Conservation (phyloP, 2,329 filamentous ascomycete genomes). For the Exophiala dermatitidis region DNA sequence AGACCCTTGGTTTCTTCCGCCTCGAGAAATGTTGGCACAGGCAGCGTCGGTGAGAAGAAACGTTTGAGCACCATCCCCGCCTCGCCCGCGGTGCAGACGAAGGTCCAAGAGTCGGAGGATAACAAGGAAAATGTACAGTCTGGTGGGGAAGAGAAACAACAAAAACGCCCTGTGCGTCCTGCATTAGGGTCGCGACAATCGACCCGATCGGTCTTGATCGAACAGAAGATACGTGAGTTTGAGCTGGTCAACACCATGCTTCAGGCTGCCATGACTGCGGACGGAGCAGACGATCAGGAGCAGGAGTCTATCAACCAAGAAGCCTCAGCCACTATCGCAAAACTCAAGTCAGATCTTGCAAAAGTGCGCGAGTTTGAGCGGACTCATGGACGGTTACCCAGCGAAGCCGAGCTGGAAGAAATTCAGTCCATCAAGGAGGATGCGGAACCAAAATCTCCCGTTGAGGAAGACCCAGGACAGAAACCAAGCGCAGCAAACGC, state of each 20-base stretch:
- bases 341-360: conserved; percentile 27
- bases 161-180: conserved; percentile 17
- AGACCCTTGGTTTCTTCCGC: conserved; percentile 26
- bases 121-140: conserved; percentile 19
- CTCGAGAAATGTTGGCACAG: conserved; percentile 23
- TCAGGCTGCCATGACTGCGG: conserved; percentile 29
- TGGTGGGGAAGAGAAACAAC: conserved; percentile 2
- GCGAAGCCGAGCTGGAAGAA: conserved; percentile 20
- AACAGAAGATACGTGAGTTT: conserved; percentile 29
- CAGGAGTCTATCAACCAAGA: conserved; percentile 26
- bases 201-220: conserved; percentile 28
- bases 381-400: conserved; percentile 22
- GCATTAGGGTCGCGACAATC: conserved; percentile 24
- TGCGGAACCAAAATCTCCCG: not conserved
- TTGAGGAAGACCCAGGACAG: not conserved
- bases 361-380: conserved; percentile 25
- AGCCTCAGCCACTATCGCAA: conserved; percentile 25
- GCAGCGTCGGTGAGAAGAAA: conserved; percentile 31
- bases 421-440: conserved; percentile 10
- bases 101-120: conserved; percentile 29
- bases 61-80: conserved; percentile 33
- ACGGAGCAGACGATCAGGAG: conserved; percentile 26
- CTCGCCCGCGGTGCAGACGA: conserved; percentile 29
- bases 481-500: not conserved
- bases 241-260: conserved; percentile 29